Evolutionary conservation across 2,329 filamentous ascomycete genomes (phyloP), one percentile per base, ranked within the genome.

Genomic region (Macrophomina phaseolina): DNA sequence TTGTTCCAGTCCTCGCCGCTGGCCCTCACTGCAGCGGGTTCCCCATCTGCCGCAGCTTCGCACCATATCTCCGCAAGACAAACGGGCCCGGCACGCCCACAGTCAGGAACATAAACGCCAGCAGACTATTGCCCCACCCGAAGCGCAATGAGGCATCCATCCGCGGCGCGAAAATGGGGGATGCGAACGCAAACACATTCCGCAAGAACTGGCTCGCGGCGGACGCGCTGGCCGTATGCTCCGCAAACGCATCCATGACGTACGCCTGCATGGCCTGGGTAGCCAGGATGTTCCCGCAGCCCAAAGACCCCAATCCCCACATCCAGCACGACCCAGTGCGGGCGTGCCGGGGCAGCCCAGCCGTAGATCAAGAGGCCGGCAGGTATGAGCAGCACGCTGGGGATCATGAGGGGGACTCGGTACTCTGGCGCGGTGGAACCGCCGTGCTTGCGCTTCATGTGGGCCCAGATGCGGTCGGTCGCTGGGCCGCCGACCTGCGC

Each of bases 191-290:
- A 48, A 72, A 66, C 1, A 72, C 28, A 38, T 71, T 71, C 2
- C 69, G 67, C 9, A 73, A 62, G 18, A 73, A 65, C 36, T 67
- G 62, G 1, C 68, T 67, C 85, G 88, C n/a, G 84, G 88, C 4
- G 86, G 87, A 1, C 0, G 70, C 70, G 8, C 84, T 87, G 0
- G 89, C 89, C 1, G 87, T 86, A 69, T 89, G 86, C 67, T 82
- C 77, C 0, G 82, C 80, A 71, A 84, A 89, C 2, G 83, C 81
- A 64, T 91, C 88, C 60, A 90, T 85, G 2, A 90, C 80, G 69
- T 91, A 91, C 11, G 85, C 85, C 55, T 84, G 81, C 3, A 84
- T 73, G 0, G 81, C 77, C 80, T 87, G 70, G 3, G 67, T 70
- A 1, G 42, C 53, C 4, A 73, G 55, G 65, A 73, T 79, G 18